phyloP scores from a whole-genome alignment of 257 asterid genomes.

The Primulina huaijiensis region DNA sequence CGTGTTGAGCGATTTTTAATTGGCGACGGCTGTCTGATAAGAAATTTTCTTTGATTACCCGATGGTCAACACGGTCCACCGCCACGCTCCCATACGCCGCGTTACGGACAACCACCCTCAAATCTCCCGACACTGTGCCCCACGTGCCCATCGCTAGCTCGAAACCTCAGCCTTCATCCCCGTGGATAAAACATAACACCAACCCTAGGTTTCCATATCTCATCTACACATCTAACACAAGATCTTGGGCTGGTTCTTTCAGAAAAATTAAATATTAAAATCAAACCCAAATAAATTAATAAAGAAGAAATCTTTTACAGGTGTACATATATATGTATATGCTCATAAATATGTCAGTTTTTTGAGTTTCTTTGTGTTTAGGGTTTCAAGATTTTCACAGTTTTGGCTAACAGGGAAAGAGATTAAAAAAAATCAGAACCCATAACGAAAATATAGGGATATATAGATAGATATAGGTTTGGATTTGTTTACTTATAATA shows the following conservation, averaged over 20 bases:
- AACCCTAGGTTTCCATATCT: not conserved
- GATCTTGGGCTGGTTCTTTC: not conserved
- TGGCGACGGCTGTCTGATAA: not conserved
- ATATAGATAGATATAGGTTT: not conserved
- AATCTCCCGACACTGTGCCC: not conserved
- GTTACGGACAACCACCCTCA: not conserved
- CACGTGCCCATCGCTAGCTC: not conserved
- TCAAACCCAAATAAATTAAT: not conserved
- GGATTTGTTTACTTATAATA: too few relatives aligned
- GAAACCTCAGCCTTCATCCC: not conserved
- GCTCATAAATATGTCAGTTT: not conserved
- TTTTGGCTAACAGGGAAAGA: not conserved
- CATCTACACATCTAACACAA: not conserved
- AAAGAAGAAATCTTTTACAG: not conserved
- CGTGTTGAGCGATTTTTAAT: not conserved
- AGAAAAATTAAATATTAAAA: not conserved
- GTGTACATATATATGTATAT: not conserved
- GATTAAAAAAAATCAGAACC: not conserved
- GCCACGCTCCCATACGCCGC: not conserved
- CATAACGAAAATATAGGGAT: not conserved
- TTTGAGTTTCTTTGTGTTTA: not conserved
- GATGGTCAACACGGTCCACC: not conserved
- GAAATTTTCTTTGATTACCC: not conserved
- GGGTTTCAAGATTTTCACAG: slow-evolving; percentile 1
- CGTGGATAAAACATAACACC: not conserved